Evolutionary conservation across 2,329 filamentous ascomycete species (phyloP), one percentile per base, ranked within the genome.

Genomic region (Ceratocystis huliohia): DNA sequence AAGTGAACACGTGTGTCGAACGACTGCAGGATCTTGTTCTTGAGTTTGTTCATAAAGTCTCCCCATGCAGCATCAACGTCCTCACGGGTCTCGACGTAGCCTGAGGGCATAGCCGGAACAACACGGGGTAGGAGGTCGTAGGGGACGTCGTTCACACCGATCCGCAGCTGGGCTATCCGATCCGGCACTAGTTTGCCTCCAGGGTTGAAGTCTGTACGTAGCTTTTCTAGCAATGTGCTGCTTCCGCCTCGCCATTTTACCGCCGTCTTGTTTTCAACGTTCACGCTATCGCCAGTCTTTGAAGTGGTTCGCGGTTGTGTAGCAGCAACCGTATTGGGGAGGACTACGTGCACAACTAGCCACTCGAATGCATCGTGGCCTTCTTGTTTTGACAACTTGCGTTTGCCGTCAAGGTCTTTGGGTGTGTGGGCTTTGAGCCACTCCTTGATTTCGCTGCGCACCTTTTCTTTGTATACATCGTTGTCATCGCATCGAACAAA

Each of bases 291-390:
- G 2, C 80, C 73, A 28, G 74, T 75, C 69, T 82, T 80, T 65
- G 80, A 77, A 66, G 81, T 83, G 67, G 80, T 83, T 69, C 88
- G 82, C 15, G 90, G 89, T 73, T 95, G 90, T 1, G 86, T 88
- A 25, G 89, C 86, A 1, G 90, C 91, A 15, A 84, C 80, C 0
- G 90, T 93, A 69, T 96, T 92, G 15, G 93, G 92, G 20, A 96
- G 80, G 13, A 96, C 89, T 30, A 99, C 89, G 74, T 99, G 94
- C 25, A 99, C 74, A 65, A 99, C 89, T 70, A 99, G 79, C 89
- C 92, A 97, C 75, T 99, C 94, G 71, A 88, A 96, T 0, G 94
- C 93, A 78, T 99, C 93, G 73, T 99, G 94, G 69, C 95, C 94
- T 73, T 96, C 93, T 72, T 91, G 87, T 22, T 84, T 86, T 72